Evolutionary conservation across 2,329 filamentous ascomycete genomes (phyloP).

Genomic region (Aspergillus hortae): DNA sequence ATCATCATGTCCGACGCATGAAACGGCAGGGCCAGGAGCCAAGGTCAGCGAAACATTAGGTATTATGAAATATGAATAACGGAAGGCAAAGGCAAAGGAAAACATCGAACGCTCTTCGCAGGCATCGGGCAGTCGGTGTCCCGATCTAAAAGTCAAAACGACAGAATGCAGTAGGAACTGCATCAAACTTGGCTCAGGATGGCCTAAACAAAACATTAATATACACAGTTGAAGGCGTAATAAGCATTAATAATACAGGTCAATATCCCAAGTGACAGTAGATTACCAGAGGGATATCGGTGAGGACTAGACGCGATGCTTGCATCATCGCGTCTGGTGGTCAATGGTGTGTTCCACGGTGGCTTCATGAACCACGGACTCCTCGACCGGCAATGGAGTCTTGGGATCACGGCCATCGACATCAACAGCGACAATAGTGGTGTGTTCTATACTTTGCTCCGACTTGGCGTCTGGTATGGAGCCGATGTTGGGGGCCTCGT

Average conservation of each 20-base stretch:
- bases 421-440: background rate
- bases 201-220: background rate
- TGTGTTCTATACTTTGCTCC: constrained; percentile 5
- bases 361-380: constrained; percentile 1
- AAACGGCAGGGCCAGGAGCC: background rate
- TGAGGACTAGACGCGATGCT: background rate
- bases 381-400: constrained; percentile 3
- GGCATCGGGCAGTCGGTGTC: background rate
- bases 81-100: background rate
- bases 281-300: background rate
- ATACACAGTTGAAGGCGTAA: background rate
- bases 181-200: background rate
- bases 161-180: background rate
- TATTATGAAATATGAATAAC: background rate
- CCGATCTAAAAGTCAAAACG: background rate
- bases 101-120: background rate
- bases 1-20: background rate
- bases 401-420: constrained; percentile 2
- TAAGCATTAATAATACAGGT: background rate
- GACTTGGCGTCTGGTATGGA: constrained; percentile 1
- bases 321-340: background rate
- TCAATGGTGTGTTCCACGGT: constrained; percentile 1
- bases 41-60: background rate
- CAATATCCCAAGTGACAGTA: background rate
- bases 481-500: background rate